Evolutionary conservation across 2,329 filamentous ascomycete species (phyloP).

Genomic region (Podosphaera xanthii): DNA sequence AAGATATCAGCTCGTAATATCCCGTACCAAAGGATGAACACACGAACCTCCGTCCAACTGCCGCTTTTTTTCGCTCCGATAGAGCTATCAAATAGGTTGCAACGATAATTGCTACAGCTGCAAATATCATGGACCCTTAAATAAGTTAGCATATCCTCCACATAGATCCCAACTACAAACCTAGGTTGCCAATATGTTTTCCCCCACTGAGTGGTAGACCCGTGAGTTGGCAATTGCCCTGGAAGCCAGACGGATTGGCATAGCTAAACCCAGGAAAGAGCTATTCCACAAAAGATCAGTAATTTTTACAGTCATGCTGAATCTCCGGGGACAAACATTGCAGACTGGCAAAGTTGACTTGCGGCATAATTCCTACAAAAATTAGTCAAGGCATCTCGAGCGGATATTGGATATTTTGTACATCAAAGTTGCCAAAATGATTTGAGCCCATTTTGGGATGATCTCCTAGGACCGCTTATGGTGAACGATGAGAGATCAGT

Average conservation of each 20-base stretch:
- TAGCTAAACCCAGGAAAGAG: slow-evolving; percentile 30
- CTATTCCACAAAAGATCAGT: slow-evolving; percentile 20
- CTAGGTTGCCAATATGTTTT: slow-evolving; percentile 58
- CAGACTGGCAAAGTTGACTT: slow-evolving; percentile 66
- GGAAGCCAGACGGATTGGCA: slow-evolving; percentile 5
- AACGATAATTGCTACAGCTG: slow-evolving; percentile 49
- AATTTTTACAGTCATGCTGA: not conserved
- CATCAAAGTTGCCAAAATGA: too few relatives aligned
- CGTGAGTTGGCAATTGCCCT: slow-evolving; percentile 46
- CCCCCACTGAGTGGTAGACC: slow-evolving; percentile 51
- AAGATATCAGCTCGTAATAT: slow-evolving; percentile 8
- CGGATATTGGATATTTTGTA: too few relatives aligned
- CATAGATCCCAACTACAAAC: slow-evolving; percentile 23
- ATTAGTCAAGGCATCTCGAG: too few relatives aligned
- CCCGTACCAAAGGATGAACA: not conserved
- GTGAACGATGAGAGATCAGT: too few relatives aligned
- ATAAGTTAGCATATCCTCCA: slow-evolving; percentile 13
- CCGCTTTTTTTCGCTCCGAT: slow-evolving; percentile 77
- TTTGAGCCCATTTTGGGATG: too few relatives aligned
- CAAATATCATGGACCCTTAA: slow-evolving; percentile 67
- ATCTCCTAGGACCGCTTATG: too few relatives aligned
- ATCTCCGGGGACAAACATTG: slow-evolving; percentile 37
- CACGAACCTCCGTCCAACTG: slow-evolving; percentile 66
- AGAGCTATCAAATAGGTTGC: slow-evolving; percentile 47
- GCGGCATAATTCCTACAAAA: slow-evolving; percentile 49